Conservation (phyloP, 2,329 filamentous ascomycete genomes). For the Thelonectria blattea region DNA sequence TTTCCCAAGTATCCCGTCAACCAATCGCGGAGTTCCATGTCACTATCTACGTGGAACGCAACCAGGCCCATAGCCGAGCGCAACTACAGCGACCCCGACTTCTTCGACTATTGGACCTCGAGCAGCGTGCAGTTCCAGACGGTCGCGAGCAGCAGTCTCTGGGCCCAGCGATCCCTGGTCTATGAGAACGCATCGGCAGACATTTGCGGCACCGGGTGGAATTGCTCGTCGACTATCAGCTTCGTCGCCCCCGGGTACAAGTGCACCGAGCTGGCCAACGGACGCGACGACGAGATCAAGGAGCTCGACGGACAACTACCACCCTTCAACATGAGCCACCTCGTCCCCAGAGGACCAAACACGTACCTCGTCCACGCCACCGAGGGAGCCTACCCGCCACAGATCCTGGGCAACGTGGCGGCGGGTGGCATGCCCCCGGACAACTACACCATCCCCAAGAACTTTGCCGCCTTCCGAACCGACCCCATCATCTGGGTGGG, state of each 20-base stretch:
- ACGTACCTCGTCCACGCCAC: constrained; percentile 27
- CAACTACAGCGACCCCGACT: not conserved
- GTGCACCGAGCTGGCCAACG: constrained; percentile 26
- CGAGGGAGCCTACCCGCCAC: constrained; percentile 30
- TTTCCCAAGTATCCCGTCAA: not conserved
- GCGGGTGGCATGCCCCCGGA: constrained; percentile 19
- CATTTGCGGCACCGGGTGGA: constrained; percentile 36
- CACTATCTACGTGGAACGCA: not conserved
- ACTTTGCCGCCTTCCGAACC: constrained; percentile 32
- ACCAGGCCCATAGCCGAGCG: not conserved
- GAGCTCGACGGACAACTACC: constrained; percentile 26
- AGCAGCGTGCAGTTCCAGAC: constrained; percentile 26
- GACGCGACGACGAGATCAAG: constrained; percentile 15
- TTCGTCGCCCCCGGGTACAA: constrained; percentile 32
- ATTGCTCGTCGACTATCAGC: constrained; percentile 30
- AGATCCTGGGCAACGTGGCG: constrained; percentile 10
- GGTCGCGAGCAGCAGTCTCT: constrained; percentile 28
- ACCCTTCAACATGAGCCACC: constrained; percentile 27
- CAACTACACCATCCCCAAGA: constrained; percentile 20
- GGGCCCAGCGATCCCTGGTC: constrained; percentile 25
- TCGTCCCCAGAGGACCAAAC: constrained; percentile 28
- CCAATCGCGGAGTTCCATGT: not conserved
- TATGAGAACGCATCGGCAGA: constrained; percentile 19
- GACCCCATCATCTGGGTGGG: constrained; percentile 36
- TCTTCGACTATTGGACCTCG: constrained; percentile 31